Base-by-base conservation (phyloP, 2,329 filamentous ascomycete genomes). In the Mycosphaerella sp. region DNA sequence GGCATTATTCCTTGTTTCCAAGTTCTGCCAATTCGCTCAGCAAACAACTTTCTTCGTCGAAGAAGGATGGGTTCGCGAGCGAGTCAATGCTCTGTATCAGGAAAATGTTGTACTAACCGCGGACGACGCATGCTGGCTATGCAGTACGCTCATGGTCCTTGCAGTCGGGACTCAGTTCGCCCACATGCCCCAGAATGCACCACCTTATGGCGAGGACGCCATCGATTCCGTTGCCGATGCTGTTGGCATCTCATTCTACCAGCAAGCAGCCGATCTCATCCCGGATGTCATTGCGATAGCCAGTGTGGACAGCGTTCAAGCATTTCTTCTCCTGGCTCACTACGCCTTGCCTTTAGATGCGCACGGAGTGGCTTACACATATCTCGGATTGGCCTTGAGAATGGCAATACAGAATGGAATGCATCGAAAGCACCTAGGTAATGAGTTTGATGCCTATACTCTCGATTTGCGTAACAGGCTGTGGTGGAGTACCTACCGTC, bases 351-450 rank as follows among this genome's bases (percentile, higher is more conserved):
- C 79, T 0, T 67, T 80, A 0, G 78, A 81, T 59, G 75, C 78
- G 0, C 77, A 76, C 1, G 79, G 78, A 0, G 64, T 81, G 16
- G 76, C 75, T 2, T 81, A 80, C 56, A 78, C 76, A 2, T 81
- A 81, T 56, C 70, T 80, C 43, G 77, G 76, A 4, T 63, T 81
- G 10, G 76, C 77, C 1, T 66, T 80, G 37, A 80, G 79, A 53
- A 68, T 81, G 58, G 79, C 77, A 1, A 78, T 81, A 13, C 78
- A 80, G 55, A 81, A 81, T 59, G 79, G 79, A 13, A 79, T 81
- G 78, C 79, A 81, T 57, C 69, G 79, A 40, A 74, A 53, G 30
- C 53, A 56, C 21, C 41, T 21, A 17, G 53, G 53, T 6, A 70
- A 73, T 44, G 73, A 70, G 0, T 67, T 79, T 9, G 73, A 76